These are phyloP conservation scores for Ophiocordyceps camponoti-leonardi DNA, from an alignment of 2,329 filamentous ascomycete species.

Conservation along the genomic window DNA sequence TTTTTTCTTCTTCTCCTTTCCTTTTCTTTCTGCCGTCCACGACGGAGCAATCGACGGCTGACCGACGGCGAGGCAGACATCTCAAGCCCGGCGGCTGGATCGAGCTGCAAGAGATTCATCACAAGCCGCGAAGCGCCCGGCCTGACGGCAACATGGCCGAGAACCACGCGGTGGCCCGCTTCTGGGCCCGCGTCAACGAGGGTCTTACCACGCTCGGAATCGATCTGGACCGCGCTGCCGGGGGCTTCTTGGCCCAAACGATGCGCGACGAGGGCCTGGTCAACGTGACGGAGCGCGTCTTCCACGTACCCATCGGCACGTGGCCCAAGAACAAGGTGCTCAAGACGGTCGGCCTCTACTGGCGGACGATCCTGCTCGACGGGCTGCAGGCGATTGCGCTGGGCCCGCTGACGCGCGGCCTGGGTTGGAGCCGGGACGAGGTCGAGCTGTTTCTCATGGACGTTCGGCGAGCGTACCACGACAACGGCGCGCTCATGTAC, in stretches of 20 bases:
- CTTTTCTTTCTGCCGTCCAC: not conserved
- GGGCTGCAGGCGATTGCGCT: slow-evolving; percentile 33
- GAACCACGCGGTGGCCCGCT: slow-evolving; percentile 24
- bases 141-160: slow-evolving; percentile 17
- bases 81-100: slow-evolving; percentile 37
- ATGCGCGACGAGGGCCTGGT: slow-evolving; percentile 33
- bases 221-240: slow-evolving; percentile 25
- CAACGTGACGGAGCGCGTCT: slow-evolving; percentile 30
- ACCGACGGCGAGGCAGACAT: slow-evolving; percentile 16
- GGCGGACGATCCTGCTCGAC: slow-evolving; percentile 30
- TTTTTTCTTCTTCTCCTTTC: too few relatives aligned
- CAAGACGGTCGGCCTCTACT: slow-evolving; percentile 34
- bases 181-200: slow-evolving; percentile 26
- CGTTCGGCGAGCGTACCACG: slow-evolving; percentile 29
- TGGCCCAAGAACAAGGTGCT: slow-evolving; percentile 34
- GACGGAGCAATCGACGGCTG: not conserved
- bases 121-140: slow-evolving; percentile 26
- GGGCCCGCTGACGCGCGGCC: slow-evolving; percentile 30
- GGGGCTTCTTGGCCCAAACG: slow-evolving; percentile 21
- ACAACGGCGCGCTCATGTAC: slow-evolving; percentile 27
- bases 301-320: slow-evolving; percentile 34
- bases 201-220: slow-evolving; percentile 26
- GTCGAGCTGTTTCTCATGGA: slow-evolving; percentile 30
- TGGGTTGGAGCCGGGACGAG: slow-evolving; percentile 29
- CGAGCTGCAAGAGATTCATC: slow-evolving; percentile 36